phyloP scores from a whole-genome alignment of 495 filamentous ascomycete genomes.

The Copromyces sp. region DNA sequence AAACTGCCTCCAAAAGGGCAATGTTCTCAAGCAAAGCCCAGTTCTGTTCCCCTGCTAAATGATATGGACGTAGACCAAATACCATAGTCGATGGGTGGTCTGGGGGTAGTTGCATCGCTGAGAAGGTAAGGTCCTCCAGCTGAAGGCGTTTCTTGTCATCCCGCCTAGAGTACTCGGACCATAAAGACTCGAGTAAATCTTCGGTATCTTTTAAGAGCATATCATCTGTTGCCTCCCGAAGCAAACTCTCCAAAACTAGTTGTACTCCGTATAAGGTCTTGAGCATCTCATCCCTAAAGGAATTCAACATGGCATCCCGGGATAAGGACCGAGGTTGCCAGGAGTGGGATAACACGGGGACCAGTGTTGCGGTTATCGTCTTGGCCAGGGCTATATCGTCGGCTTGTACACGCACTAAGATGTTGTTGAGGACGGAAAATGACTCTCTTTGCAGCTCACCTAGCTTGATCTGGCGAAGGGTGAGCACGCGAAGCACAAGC shows the following conservation, averaged over 20 bases:
- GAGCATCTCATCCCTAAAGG: constrained; percentile 48
- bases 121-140: constrained; percentile 60
- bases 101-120: constrained; percentile 23
- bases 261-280: constrained; percentile 59
- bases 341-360: constrained; percentile 60
- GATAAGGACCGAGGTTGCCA: constrained; percentile 60
- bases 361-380: constrained; percentile 43
- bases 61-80: constrained; percentile 40
- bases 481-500: constrained; percentile 52
- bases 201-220: constrained; percentile 29
- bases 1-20: constrained; percentile 37
- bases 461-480: constrained; percentile 43
- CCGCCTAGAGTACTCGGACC: constrained; percentile 62
- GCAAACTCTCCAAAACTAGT: constrained; percentile 42
- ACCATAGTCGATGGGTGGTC: constrained; percentile 26
- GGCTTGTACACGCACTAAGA: constrained; percentile 53
- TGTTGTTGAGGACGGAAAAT: constrained; percentile 63
- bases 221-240: constrained; percentile 19
- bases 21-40: constrained; percentile 45
- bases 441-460: constrained; percentile 57
- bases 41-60: constrained; percentile 36
- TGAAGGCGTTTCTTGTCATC: constrained; percentile 63
- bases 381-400: constrained; percentile 56
- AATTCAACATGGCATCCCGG: constrained; percentile 60
- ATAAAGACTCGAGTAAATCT: constrained; percentile 50